These are phyloP conservation scores for Fusarium odoratissimum DNA, from an alignment of 2,329 filamentous ascomycete species.

Conservation along the genomic window DNA sequence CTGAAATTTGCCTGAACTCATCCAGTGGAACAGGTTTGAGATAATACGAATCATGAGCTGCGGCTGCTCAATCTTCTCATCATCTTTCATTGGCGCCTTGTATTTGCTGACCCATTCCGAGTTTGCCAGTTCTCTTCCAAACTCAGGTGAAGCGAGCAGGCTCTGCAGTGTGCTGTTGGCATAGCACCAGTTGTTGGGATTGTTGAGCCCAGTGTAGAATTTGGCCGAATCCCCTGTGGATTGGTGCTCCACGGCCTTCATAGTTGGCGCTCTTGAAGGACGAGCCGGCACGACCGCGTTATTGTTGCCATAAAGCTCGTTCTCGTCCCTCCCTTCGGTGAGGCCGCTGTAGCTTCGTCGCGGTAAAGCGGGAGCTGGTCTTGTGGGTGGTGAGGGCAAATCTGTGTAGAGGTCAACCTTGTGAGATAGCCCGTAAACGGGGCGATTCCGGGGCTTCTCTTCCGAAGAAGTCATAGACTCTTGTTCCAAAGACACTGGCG, in stretches of 20 bases:
- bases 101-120: constrained; percentile 70
- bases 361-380: constrained; percentile 75
- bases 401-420: constrained; percentile 58
- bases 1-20: constrained; percentile 62
- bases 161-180: constrained; percentile 93
- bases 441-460: constrained; percentile 36
- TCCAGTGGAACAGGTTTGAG: constrained; percentile 68
- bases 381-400: constrained; percentile 67
- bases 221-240: constrained; percentile 56
- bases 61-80: constrained; percentile 63
- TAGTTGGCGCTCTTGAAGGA: constrained; percentile 51
- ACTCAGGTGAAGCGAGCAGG: constrained; percentile 76
- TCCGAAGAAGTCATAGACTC: constrained; percentile 68
- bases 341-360: constrained; percentile 85
- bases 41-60: constrained; percentile 71
- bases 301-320: constrained; percentile 53
- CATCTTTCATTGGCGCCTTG: constrained; percentile 74
- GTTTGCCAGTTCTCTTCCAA: constrained; percentile 73
- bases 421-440: constrained; percentile 47
- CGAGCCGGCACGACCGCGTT: constrained; percentile 54
- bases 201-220: constrained; percentile 73
- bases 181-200: constrained; percentile 88
- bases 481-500: constrained; percentile 72
- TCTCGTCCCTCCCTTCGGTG: constrained; percentile 52
- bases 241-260: constrained; percentile 54